Base-by-base conservation (phyloP, 495 filamentous ascomycete species). In the Trichoderma gamsii region DNA sequence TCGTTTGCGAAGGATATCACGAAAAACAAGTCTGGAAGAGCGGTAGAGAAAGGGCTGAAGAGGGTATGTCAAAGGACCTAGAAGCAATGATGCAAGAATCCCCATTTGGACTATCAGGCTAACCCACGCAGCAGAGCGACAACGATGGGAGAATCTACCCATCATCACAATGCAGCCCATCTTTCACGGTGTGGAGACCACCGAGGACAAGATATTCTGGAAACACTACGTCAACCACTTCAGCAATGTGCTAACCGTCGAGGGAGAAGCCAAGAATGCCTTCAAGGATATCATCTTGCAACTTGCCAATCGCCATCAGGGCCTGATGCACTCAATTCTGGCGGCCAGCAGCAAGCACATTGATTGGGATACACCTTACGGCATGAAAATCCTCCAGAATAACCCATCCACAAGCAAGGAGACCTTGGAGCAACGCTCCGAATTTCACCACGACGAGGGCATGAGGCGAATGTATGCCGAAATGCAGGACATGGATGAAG, bases 1-100 rank as follows among this genome's bases (percentile, higher is more conserved):
- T 96, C 59, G 86, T 92, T 13, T 97, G 93, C 73, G 93, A 97
- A 79, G 93, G 93, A 16, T 97, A 97, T 74, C 91, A 90, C n/a
- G 89, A 92, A 65, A 92, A 90, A 75, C 89, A 90, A 66, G 84
- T 92, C 63, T 97, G 93, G 93, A 90, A 87, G 75, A 91, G 89
- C 73, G 91, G 92, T 32, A 90, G 85, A 75, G 90, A 93, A 76
- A 89, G 84, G 72, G 80, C 85, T 49, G 88, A 90, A 77, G 86
- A 91, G 83, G 89, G 90, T 93, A 83, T 73, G 74, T 21, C 38
- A 44, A 41, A 38, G 15, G 27, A 25, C 35, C 21, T 41, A 35
- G 21, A n/a, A 18, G 27, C 64, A 67, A 52, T 69, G 7, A 67
- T 68, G 41, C 49, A 35, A 35, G 43, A 25, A 25, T 32, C 38